Evolutionary conservation across 2,329 filamentous ascomycete species (phyloP), one percentile per base, ranked within the genome.

Genomic region (Macrophomina phaseolina): DNA sequence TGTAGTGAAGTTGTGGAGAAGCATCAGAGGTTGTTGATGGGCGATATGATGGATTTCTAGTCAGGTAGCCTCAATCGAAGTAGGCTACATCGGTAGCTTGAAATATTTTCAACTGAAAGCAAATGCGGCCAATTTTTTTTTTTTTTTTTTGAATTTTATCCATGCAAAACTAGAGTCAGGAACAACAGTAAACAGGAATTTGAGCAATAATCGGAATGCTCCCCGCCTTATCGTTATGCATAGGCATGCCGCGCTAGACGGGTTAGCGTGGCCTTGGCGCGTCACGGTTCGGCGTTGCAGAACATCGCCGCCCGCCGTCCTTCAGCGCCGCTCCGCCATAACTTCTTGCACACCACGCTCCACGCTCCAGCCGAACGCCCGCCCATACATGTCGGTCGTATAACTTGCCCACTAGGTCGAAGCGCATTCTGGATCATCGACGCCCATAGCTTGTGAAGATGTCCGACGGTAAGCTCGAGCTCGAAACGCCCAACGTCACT

Each of bases 1-100:
- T 83, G 93, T 71, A 86, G 89, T 55, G 94, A 97, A 78, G 89
- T 92, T 8, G 88, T 94, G 70, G 92, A 96, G 74, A 91, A 89
- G 78, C 93, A 93, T 75, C 90, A 94, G 77, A 86, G 89, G 66
- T 77, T 92, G 67, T 78, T 97, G 72, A 87, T 95, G 81, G 93
- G 93, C 1, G 87, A 92, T 68, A 78, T 86, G 77, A 79, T 84
- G 68, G 84, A 67, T 42, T 64, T 58, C 23, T 67, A 53, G 55
- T 7, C 8, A 18, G 36, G 7, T 38, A 23, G 23, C 23, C 4
- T 38, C 36, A 38, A 38, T 12, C 11, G 36, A 12, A 38, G 36
- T 12, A 8, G 6, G 36, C 11, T 38, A 7, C 11, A 8, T 8
- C 11, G 36, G 4, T 38, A 38, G 36, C 11, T 38, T 2, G 36